Evolutionary conservation across 2,329 filamentous ascomycete species (phyloP), one percentile per base, ranked within the genome.

Genomic region (Penicillium glabrum): DNA sequence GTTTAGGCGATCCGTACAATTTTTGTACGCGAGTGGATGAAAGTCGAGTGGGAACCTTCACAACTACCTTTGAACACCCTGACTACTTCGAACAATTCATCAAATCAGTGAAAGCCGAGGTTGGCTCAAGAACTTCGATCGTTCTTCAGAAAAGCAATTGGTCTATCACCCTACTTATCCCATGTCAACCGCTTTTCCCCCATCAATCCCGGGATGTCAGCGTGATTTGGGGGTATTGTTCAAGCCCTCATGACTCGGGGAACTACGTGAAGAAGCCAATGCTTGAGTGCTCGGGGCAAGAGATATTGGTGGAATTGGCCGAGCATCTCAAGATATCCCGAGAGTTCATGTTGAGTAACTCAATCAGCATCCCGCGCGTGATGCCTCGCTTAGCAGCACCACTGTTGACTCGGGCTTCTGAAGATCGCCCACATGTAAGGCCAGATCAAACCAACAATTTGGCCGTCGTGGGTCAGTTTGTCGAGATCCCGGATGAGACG

Each of bases 151-250:
- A 79, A 53, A 75, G 71, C 58, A 66, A 66, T 13, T 80, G 78
- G 78, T 61, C 75, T 1, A 51, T 80, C 45, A 76, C 65, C 56
- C 69, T 77, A 53, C 74, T 70, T 3, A 64, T 80, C 46, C 76
- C 76, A 23, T 66, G 65, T 11, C 78, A 80, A 51, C 77, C 76
- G 11, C 69, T 79, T 54, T 78, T 79, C 57, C 63, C 70, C 31
- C 67, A 68, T 37, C 77, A 79, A 55, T 67, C 69, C 6, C 41
- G 55, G 46, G 60, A 67, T 39, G 66, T 72, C 27, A 63, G 71
- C 24, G 74, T 76, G 6, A 65, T 78, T 46, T 77, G 76, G 75
- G 74, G 76, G 5, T 78, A 76, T 54, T 71, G 69, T 3, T 66
- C 77, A n/a, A 69, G 72, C 19, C 74, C 75, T 2, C 69, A 72